These are phyloP conservation scores for Fusarium globosum DNA, from an alignment of 2,329 filamentous ascomycete species.

Conservation along the genomic window DNA sequence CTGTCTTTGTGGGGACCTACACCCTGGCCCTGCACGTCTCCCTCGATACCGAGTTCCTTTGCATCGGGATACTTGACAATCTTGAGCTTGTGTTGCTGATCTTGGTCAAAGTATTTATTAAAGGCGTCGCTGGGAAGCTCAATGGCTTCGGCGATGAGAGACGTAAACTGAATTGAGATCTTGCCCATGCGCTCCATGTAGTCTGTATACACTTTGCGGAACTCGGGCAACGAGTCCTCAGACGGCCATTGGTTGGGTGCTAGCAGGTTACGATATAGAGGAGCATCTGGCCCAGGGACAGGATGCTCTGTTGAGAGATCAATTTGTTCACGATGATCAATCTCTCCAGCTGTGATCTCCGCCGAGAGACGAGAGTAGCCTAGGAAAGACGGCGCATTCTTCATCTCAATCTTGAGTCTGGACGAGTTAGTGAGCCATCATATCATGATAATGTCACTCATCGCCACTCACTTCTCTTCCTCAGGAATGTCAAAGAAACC, in stretches of 20 bases:
- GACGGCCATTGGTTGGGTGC: conserved; percentile 86
- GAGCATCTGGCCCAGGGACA: conserved; percentile 69
- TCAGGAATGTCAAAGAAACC: conserved; percentile 80
- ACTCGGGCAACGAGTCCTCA: conserved; percentile 69
- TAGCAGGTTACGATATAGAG: conserved; percentile 79
- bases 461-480: conserved; percentile 73
- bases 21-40: conserved; percentile 62
- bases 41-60: conserved; percentile 63
- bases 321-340: conserved; percentile 87
- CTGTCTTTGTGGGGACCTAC: conserved; percentile 87
- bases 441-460: conserved; percentile 4
- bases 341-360: conserved; percentile 77
- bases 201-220: conserved; percentile 75
- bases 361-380: conserved; percentile 74
- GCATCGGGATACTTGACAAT: conserved; percentile 87
- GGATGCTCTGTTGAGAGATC: conserved; percentile 85
- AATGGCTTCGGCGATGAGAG: conserved; percentile 86
- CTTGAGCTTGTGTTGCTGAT: conserved; percentile 87
- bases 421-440: background rate
- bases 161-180: conserved; percentile 79
- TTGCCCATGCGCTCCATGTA: conserved; percentile 82
- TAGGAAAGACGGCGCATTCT: conserved; percentile 77
- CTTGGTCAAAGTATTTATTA: conserved; percentile 79
- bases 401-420: conserved; percentile 77
- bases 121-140: conserved; percentile 76